Conservation (phyloP, 768 basidiomycete species). For the Lactifluus volemus region DNA sequence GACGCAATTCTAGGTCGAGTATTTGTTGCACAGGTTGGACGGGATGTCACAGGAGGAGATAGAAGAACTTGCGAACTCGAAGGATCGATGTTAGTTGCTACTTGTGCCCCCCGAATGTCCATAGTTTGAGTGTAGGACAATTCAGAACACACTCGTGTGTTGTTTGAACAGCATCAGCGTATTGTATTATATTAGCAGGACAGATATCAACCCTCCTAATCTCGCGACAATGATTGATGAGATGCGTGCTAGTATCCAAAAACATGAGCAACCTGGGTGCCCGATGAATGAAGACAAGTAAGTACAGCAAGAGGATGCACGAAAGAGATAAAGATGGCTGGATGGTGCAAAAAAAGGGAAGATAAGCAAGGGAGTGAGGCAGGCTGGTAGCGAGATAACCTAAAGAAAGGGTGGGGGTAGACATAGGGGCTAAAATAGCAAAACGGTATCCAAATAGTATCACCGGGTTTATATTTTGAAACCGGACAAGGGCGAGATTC, state of each 20-base stretch:
- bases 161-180: not conserved
- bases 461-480: not conserved
- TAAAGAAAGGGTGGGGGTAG: not conserved
- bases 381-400: not conserved
- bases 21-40: conserved; percentile 83
- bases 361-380: not conserved
- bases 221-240: not conserved
- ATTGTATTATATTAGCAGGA: not conserved
- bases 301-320: conserved; percentile 3
- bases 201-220: not conserved
- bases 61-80: conserved; percentile 41
- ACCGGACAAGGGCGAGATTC: not conserved
- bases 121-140: not conserved
- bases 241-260: not conserved
- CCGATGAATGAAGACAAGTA: conserved; percentile 3
- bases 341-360: not conserved
- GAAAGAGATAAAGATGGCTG: not conserved
- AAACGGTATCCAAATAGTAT: conserved; percentile 13
- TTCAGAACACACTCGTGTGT: not conserved
- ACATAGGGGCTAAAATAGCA: not conserved
- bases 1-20: conserved; percentile 64
- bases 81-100: not conserved
- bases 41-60: conserved; percentile 78
- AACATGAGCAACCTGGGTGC: not conserved
- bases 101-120: not conserved